Conservation (phyloP, 139 green algal genomes). For the Chloropicon primus region DNA sequence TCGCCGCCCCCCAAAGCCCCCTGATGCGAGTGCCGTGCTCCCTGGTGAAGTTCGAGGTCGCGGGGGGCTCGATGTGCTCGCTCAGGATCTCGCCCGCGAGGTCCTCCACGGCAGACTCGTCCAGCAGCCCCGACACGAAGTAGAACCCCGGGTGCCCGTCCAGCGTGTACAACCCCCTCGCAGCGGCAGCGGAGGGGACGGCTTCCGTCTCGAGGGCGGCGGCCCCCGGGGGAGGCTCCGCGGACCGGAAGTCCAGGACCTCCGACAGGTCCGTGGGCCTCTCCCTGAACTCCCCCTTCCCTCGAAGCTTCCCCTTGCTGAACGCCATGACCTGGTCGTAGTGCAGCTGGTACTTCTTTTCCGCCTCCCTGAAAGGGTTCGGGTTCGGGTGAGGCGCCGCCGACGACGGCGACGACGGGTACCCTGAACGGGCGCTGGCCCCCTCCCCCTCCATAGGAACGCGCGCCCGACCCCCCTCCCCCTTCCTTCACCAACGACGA, state of each 20-base stretch:
- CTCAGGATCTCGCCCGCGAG: conserved; percentile 25
- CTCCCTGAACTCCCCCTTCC: conserved; percentile 7
- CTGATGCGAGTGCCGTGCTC: conserved; percentile 10
- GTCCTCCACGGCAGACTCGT: conserved; percentile 10
- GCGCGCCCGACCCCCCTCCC: too few relatives aligned
- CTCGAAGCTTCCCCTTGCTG: conserved; percentile 23
- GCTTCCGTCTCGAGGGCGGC: not conserved
- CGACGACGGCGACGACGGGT: not conserved
- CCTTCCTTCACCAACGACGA: too few relatives aligned
- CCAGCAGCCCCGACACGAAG: conserved; percentile 28
- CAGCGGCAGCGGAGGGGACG: too few relatives aligned
- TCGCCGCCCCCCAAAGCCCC: conserved; percentile 36
- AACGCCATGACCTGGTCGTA: conserved; percentile 15
- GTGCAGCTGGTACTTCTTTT: conserved; percentile 44
- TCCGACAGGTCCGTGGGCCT: conserved; percentile 28
- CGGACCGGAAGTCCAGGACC: conserved; percentile 25
- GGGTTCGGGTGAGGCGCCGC: not conserved
- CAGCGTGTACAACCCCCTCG: not conserved
- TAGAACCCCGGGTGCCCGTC: conserved; percentile 28
- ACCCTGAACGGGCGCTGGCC: too few relatives aligned
- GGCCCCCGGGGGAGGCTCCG: not conserved
- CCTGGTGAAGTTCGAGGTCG: conserved; percentile 37
- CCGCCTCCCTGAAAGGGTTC: conserved; percentile 26
- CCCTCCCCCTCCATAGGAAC: too few relatives aligned
- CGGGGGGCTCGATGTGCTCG: conserved; percentile 32